Evolutionary conservation across 31 red algal genomes (phyloP).

Genomic region (Endocladia muricata): DNA sequence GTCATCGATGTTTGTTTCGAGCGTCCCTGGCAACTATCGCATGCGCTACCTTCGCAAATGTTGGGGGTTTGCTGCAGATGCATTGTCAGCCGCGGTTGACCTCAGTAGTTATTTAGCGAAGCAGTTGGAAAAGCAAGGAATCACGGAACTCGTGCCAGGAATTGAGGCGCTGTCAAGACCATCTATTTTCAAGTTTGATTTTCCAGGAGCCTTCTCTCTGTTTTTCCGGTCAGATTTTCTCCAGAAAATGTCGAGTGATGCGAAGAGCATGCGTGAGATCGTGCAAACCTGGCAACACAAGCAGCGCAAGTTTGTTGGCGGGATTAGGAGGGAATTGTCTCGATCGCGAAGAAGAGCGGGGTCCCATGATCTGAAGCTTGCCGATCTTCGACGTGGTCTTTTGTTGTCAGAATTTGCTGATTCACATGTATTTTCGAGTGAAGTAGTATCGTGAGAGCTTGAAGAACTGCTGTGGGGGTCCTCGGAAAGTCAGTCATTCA

Average conservation of each 20-base stretch:
- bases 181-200: conserved; percentile 16
- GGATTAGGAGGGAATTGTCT: conserved; percentile 23
- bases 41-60: conserved; percentile 36
- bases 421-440: not conserved
- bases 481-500: too few relatives aligned
- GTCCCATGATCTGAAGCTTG: not conserved
- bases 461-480: too few relatives aligned
- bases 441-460: too few relatives aligned
- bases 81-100: conserved; percentile 32
- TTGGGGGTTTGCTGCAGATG: conserved; percentile 27
- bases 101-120: conserved; percentile 25
- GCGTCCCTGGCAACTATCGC: conserved; percentile 28
- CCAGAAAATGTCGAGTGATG: conserved; percentile 13
- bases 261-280: not conserved
- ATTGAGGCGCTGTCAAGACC: conserved; percentile 14
- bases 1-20: conserved; percentile 1
- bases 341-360: not conserved
- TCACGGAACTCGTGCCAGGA: conserved; percentile 17
- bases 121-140: conserved; percentile 17
- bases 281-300: conserved; percentile 23
- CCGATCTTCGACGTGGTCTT: not conserved
- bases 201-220: conserved; percentile 29
- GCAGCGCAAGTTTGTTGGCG: conserved; percentile 10
- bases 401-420: conserved; percentile 4
- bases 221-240: conserved; percentile 28